Evolutionary conservation across 2,329 filamentous ascomycete genomes (phyloP), one percentile per base, ranked within the genome.

Genomic region (Exophiala phaeomuriformis): DNA sequence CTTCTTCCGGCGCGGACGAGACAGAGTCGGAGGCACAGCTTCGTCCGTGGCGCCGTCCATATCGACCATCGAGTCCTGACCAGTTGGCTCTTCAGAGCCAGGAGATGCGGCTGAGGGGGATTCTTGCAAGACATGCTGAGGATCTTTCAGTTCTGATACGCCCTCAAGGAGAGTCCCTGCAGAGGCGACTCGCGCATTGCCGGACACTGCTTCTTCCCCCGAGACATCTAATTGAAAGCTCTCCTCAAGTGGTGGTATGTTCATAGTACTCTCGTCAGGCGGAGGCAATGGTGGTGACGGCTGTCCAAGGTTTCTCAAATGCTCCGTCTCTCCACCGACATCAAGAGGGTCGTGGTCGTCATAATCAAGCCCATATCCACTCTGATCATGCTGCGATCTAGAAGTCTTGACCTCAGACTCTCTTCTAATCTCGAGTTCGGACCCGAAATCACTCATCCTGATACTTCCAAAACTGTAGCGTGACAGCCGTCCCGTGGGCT

Each of bases 401-500:
- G 43, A 42, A 29, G 40, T 45, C 27, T 56, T 49, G 5, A 41
- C 36, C 39, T 54, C 50, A 32, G 55, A 53, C 33, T 55, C 19
- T 58, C 55, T 57, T 60, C 64, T n/a, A 64, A 65, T 56, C 63
- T 66, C 58, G 65, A 68, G 19, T 66, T 72, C 47, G 63, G 69
- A 50, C 68, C 68, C 75, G 59, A 79, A 79, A 52, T 78, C 77
- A 60, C 76, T 79, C 45, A 77, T 64, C 19, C 72, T 65, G 27
- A 67, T 64, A 47, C 65, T 68, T 8, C 67, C 70, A 49, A 71
- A 68, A 55, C 76, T 73, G 55, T 72, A 71, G 55, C 71, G 70
- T 8, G 70, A 72, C 10, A 74, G 48, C 30, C 68, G 66, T 36
- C 65, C 64, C 27, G 58, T 66, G 33, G 72, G 69, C 35, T 68